Percentiles rank a stretch among this genome's conserved stretches.
Evolutionary conservation across 306 rosid genomes (phyloP).

Genomic region (Pyrus pyrifolia): DNA sequence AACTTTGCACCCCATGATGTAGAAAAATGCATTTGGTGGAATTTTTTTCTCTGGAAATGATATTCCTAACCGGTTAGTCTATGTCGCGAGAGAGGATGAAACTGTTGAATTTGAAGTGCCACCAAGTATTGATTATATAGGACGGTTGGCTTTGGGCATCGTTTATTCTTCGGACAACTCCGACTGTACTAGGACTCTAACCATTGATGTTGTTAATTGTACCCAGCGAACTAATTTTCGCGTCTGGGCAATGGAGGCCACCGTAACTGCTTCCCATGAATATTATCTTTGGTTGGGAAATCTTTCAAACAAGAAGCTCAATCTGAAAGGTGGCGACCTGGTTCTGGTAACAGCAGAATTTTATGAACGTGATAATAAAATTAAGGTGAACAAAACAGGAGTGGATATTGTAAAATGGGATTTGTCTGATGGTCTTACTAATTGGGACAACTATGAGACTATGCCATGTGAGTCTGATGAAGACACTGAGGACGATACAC

Average conservation of each 20-base stretch:
- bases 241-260: too few relatives aligned
- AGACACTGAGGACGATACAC: too few relatives aligned
- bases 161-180: background rate
- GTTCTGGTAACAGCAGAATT: background rate
- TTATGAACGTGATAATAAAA: background rate
- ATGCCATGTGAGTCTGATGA: too few relatives aligned
- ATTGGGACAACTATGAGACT: too few relatives aligned
- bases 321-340: background rate
- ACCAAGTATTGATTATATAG: background rate
- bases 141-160: background rate
- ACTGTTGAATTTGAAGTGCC: background rate
- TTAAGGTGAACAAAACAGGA: background rate
- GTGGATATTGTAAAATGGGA: background rate
- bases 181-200: background rate
- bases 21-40: slow-evolving; percentile 1
- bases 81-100: background rate
- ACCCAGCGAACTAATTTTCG: background rate
- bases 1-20: background rate
- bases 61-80: slow-evolving; percentile 6
- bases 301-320: background rate
- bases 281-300: too few relatives aligned
- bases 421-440: too few relatives aligned
- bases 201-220: background rate
- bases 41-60: slow-evolving; percentile 13
- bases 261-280: too few relatives aligned